phyloP scores from a whole-genome alignment of 2,329 filamentous ascomycete species.

The Pseudogymnoascus sp. region DNA sequence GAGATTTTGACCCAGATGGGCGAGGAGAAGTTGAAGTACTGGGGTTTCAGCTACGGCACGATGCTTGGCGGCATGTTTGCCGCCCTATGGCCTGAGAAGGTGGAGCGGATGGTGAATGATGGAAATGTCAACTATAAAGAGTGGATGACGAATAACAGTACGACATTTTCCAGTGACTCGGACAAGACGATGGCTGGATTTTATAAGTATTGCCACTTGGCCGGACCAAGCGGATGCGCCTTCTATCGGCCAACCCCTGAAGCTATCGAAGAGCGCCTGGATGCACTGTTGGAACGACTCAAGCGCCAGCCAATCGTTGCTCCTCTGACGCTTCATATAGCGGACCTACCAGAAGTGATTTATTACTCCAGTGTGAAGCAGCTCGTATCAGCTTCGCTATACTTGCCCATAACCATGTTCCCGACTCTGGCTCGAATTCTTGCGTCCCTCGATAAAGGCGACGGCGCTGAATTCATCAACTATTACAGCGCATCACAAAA shows the following conservation, averaged over 20 bases:
- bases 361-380: slow-evolving; percentile 24
- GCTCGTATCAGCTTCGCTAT: slow-evolving; percentile 24
- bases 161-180: slow-evolving; percentile 34
- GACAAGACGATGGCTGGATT: slow-evolving; percentile 26
- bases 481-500: slow-evolving; percentile 20
- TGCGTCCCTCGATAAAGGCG: slow-evolving; percentile 28
- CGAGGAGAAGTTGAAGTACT: slow-evolving; percentile 36
- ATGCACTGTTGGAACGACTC: slow-evolving; percentile 34
- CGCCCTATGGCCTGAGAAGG: slow-evolving; percentile 34
- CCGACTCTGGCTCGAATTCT: slow-evolving; percentile 24
- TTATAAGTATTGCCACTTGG: slow-evolving; percentile 23
- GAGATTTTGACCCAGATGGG: slow-evolving; percentile 27
- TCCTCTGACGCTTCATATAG: slow-evolving; percentile 14
- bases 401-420: slow-evolving; percentile 25
- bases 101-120: slow-evolving; percentile 34
- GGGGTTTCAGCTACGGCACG: slow-evolving; percentile 44
- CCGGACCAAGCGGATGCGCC: slow-evolving; percentile 28
- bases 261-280: slow-evolving; percentile 21
- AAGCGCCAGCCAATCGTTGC: slow-evolving; percentile 28
- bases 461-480: slow-evolving; percentile 38
- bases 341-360: slow-evolving; percentile 23
- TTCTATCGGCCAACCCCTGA: slow-evolving; percentile 21
- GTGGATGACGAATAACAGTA: slow-evolving; percentile 28
- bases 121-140: slow-evolving; percentile 24
- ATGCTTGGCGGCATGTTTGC: slow-evolving; percentile 39